Percentiles rank a stretch among this genome's conserved stretches.
phyloP scores from a whole-genome alignment of 2,329 filamentous ascomycete species.

The Podosphaera aphanis region DNA sequence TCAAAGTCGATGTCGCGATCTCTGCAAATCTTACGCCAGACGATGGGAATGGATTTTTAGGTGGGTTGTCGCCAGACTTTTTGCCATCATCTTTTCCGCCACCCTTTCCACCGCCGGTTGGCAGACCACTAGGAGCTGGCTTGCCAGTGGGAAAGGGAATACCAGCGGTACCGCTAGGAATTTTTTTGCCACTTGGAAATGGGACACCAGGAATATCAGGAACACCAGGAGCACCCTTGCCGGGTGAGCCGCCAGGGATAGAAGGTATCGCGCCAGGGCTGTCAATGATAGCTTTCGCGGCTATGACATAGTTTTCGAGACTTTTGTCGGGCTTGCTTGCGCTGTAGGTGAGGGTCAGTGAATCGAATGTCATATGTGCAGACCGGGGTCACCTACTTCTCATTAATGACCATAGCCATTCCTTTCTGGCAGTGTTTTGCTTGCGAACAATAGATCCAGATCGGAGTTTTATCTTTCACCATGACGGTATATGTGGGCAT shows the following conservation, averaged over 20 bases:
- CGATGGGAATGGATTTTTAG: no score
- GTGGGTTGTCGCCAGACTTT: no score
- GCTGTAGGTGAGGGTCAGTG: constrained; percentile 6
- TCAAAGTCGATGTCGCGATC: no score
- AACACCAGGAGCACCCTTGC: not conserved
- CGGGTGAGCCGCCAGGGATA: not conserved
- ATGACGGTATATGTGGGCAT: constrained; percentile 48
- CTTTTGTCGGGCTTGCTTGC: constrained; percentile 27
- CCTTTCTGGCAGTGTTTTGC: constrained; percentile 42
- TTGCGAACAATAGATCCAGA: constrained; percentile 64
- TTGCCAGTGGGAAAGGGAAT: not conserved
- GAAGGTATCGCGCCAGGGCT: not conserved
- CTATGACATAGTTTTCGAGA: constrained; percentile 19
- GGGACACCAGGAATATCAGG: no score
- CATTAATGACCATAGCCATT: constrained; percentile 22
- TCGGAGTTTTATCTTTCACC: constrained; percentile 42
- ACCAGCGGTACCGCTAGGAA: not conserved
- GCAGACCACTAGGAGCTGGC: not conserved
- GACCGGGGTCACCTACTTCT: constrained; percentile 22
- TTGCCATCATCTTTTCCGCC: no score
- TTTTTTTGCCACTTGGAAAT: not conserved
- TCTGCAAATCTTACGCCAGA: no score
- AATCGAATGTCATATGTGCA: not conserved
- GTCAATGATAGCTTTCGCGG: not conserved
- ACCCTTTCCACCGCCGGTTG: no score